Percentiles rank a stretch among this genome's conserved stretches.
Evolutionary conservation across 306 rosid species (phyloP).

Genomic region (Castanopsis chinensis): DNA sequence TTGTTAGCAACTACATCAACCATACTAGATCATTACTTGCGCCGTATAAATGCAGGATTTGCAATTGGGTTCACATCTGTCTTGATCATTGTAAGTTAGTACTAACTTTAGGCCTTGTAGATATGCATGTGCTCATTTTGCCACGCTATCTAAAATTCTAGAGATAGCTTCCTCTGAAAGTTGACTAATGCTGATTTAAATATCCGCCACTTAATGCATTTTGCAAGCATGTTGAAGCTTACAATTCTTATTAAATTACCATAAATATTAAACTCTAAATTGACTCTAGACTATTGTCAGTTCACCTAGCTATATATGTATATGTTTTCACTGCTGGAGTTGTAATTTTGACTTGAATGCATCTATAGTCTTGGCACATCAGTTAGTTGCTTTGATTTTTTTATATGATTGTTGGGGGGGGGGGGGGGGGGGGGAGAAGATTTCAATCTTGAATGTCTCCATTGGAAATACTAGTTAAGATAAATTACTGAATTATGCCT

Average conservation of each 20-base stretch:
- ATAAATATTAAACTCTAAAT: background rate
- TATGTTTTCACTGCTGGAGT: background rate
- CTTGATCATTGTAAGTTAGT: slow-evolving; percentile 80
- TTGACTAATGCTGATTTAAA: background rate
- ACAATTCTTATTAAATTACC: background rate
- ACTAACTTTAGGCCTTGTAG: background rate
- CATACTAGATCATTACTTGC: slow-evolving; percentile 85
- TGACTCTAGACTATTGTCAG: background rate
- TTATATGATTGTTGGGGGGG: too few species aligned
- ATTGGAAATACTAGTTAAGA: too few species aligned
- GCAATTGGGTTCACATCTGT: slow-evolving; percentile 96
- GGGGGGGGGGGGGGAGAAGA: too few species aligned
- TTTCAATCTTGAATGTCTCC: too few species aligned
- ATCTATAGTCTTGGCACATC: background rate
- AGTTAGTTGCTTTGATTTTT: background rate
- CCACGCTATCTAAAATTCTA: background rate
- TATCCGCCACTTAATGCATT: background rate
- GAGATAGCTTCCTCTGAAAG: background rate
- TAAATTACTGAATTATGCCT: background rate
- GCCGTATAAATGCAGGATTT: slow-evolving; percentile 82
- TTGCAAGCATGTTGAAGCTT: background rate
- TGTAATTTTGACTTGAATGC: background rate
- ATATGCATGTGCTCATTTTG: background rate
- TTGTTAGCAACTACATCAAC: slow-evolving; percentile 86
- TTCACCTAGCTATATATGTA: too few species aligned